These are phyloP conservation scores for Corylus heterophylla DNA, from an alignment of 306 rosid species.

Conservation along the genomic window DNA sequence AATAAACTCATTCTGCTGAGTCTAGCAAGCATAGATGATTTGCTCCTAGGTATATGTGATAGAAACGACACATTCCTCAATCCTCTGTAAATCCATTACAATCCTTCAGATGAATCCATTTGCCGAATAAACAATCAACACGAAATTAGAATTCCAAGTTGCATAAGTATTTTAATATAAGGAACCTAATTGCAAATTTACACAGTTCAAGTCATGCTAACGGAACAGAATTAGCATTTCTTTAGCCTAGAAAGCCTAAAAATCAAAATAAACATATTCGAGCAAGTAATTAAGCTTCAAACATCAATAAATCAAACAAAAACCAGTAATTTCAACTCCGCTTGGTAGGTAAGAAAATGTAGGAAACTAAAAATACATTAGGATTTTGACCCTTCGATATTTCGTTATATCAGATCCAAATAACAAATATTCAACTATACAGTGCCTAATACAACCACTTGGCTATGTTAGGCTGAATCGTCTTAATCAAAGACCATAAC, in stretches of 20 bases:
- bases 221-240: background rate
- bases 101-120: background rate
- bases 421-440: background rate
- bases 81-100: background rate
- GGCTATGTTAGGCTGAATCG: background rate
- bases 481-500: background rate
- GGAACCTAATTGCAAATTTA: background rate
- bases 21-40: background rate
- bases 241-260: background rate
- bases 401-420: conserved; percentile 16
- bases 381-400: background rate
- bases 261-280: background rate
- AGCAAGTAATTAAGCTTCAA: conserved; percentile 13
- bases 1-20: background rate
- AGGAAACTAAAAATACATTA: conserved; percentile 1
- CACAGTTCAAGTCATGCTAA: conserved; percentile 8
- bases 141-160: background rate
- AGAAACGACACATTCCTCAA: background rate
- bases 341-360: background rate
- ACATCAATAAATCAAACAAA: background rate
- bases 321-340: background rate
- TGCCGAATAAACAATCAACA: background rate
- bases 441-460: background rate
- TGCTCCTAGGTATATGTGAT: background rate
- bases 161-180: background rate